Base-by-base conservation (phyloP, 176 grass and related monocot genomes). In the Lolium rigidum region DNA sequence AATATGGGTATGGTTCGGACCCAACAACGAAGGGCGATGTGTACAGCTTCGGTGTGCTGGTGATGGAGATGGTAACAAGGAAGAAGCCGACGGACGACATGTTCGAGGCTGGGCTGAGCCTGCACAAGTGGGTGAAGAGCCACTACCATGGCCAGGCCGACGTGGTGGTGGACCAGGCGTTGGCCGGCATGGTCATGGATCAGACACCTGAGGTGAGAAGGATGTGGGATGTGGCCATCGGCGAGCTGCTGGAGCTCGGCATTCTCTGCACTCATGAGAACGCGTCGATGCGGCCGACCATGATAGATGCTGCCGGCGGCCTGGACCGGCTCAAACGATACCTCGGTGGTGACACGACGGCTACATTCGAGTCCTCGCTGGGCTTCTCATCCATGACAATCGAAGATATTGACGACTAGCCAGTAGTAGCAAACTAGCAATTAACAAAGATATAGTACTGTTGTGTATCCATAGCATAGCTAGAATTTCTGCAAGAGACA, bases 41-140 rank as follows among this genome's bases (percentile, higher is more conserved):
- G 39, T 95, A 94, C 88, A 98, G 96, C 89, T 98, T 98, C 77
- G 93, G 96, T 13, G 79, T 98, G 54, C 81, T 98, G 43, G 88
- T 98, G 64, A 85, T 95, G 18, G 93, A 95, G 54, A 61, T 94
- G 69, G 86, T 95, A 70, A 98, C 93, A 70, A 91, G 81, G 49
- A 93, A 24, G 79, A 88, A 84, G 50, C 96, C 93, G 0, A 95
- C 88, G 0, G 93, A 95, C 9, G 88, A 98, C 70, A 91, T 94
- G 88, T 95, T 98, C 49, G 94, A 88, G 48, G 91, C 57, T 0
- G 96, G 86, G 54, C 38, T 91, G 78, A 95, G 88, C 79, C 44
- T 98, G 65, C 96, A 94, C 65, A 87, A 48, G 22, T 98, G 96
- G 96, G 96, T 92, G 3, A 95, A 91, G 85, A 77, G 10, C 10